Evolutionary conservation across 768 basidiomycete genomes (phyloP), one percentile per base, ranked within the genome.

Genomic region (Lactarius pseudohatsudake): DNA sequence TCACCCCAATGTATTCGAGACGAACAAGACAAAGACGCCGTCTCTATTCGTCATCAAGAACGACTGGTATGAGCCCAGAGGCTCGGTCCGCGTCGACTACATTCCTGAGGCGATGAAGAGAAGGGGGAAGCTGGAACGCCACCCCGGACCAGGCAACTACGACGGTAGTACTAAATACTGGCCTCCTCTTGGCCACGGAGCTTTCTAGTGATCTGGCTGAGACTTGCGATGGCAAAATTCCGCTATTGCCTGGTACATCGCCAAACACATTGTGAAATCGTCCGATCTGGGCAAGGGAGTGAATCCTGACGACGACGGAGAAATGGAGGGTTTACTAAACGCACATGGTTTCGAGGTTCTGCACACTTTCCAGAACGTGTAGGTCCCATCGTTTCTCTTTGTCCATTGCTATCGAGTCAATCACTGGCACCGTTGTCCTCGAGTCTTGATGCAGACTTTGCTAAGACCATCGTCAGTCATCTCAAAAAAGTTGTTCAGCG

Each of bases 381-480:
- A 63, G 73, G 81, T 76, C 16, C 7, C 50, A 5, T 4, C 57
- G 13, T 34, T 34, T 16, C 47, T 61, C 57, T 6, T 41, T 43
- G 26, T 53, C 15, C 57, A 8, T 30, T 26, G 4, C n/a, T 40
- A n/a, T 9, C 26, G 32, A 6, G 16, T 57, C 15, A 54, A 5
- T 8, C 16, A 6, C 26, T 26, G 26, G 26, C 26, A 26, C 41
- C 16, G 13, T 36, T 40, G 38, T 6, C 13, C 56, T 61, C 55
- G 57, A 81, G 81, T 41, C 73, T 77, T 22, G 76, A 78, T 16
- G 80, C 82, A 80, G 81, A 82, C 30, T 78, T 70, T 67, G 75
- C 79, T 40, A 81, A 82, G 69, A 78, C 79, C 26, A 78, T 81
- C 43, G 76, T 79, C 15, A 70, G 73, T 40, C 79, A 80, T 7